Percentiles rank a stretch among this genome's conserved stretches.
phyloP scores from a whole-genome alignment of 257 asterid genomes.

The Fraxinus pennsylvanica region DNA sequence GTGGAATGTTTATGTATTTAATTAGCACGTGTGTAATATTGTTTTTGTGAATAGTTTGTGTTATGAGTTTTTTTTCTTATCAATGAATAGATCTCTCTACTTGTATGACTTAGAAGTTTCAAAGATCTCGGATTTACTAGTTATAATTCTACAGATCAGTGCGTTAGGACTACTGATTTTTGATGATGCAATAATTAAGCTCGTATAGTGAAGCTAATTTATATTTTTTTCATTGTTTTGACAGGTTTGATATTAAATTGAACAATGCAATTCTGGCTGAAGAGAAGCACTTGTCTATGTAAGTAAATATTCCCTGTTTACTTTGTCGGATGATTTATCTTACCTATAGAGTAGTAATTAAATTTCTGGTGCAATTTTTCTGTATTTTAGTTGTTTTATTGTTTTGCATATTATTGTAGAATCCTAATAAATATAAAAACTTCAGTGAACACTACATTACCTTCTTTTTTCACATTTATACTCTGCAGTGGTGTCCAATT shows the following conservation, averaged over 20 bases:
- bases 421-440: neutral
- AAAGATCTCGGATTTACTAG: constrained; percentile 34
- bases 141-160: neutral
- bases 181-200: constrained; percentile 1
- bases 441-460: neutral
- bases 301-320: constrained; percentile 31
- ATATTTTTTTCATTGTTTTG: neutral
- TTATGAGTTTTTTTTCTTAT: neutral
- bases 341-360: constrained; percentile 4
- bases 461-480: neutral
- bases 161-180: constrained; percentile 5
- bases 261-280: constrained; percentile 96
- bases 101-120: neutral
- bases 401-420: neutral
- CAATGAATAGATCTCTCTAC: neutral
- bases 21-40: neutral
- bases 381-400: constrained; percentile 14
- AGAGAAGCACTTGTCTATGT: constrained; percentile 93
- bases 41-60: neutral
- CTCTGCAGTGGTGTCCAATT: neutral
- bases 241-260: constrained; percentile 64
- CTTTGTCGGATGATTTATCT: neutral
- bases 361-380: constrained; percentile 9
- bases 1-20: neutral
- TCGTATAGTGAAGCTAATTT: constrained; percentile 16